Evolutionary conservation across 2,329 filamentous ascomycete species (phyloP).

Genomic region (Ophiocordyceps sinensis): DNA sequence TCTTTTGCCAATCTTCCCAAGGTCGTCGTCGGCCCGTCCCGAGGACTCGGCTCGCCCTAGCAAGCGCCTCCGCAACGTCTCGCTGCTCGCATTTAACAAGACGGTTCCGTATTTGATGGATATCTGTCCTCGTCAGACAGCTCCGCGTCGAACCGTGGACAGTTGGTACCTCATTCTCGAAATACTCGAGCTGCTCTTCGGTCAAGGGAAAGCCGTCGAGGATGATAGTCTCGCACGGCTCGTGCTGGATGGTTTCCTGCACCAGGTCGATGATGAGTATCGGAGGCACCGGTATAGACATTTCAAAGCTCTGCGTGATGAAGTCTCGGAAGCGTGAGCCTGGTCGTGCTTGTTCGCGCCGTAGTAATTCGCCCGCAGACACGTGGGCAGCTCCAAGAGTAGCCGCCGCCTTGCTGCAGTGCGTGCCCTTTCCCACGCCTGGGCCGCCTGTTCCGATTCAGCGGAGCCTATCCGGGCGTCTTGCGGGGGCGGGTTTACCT

Average conservation of each 20-base stretch:
- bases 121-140: too few species aligned
- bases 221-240: neutral
- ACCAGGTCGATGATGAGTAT: neutral
- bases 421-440: neutral
- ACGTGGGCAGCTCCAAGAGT: neutral
- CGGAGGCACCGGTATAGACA: neutral
- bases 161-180: too few species aligned
- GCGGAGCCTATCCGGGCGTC: neutral
- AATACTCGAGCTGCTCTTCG: too few species aligned
- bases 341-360: neutral
- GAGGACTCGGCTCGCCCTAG: too few species aligned
- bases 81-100: too few species aligned
- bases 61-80: too few species aligned
- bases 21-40: too few species aligned
- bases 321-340: neutral
- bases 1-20: too few species aligned
- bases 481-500: neutral
- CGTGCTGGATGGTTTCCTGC: neutral
- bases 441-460: neutral
- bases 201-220: neutral
- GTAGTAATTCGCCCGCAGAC: neutral
- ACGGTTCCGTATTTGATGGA: too few species aligned
- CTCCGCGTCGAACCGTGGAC: too few species aligned
- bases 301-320: neutral
- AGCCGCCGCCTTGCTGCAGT: neutral